phyloP scores from a whole-genome alignment of 495 filamentous ascomycete species.

The Xylaria curta region DNA sequence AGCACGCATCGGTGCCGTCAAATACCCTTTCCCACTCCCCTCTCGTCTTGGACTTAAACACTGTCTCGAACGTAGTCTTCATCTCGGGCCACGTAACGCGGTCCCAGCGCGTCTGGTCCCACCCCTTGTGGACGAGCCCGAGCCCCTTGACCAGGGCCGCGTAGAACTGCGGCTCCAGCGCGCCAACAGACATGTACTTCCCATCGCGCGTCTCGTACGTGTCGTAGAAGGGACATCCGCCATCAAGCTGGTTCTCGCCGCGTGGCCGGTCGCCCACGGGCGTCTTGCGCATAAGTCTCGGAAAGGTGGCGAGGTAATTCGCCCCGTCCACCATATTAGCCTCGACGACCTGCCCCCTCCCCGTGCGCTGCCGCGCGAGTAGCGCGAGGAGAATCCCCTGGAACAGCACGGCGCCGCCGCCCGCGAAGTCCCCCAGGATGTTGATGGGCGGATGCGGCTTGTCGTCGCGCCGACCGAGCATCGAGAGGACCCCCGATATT shows the following conservation, averaged over 20 bases:
- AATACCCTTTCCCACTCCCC: constrained; percentile 85
- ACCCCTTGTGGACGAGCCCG: constrained; percentile 55
- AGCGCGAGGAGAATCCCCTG: constrained; percentile 70
- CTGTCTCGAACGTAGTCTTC: constrained; percentile 61
- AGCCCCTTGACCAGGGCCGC: constrained; percentile 68
- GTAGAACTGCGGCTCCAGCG: constrained; percentile 88
- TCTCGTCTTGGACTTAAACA: constrained; percentile 76
- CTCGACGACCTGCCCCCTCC: constrained; percentile 86
- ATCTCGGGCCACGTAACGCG: constrained; percentile 69
- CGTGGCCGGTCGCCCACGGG: constrained; percentile 65
- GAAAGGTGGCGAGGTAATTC: constrained; percentile 77
- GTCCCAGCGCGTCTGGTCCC: constrained; percentile 63
- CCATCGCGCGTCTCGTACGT: constrained; percentile 86
- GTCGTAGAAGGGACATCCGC: constrained; percentile 86
- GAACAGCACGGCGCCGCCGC: constrained; percentile 83
- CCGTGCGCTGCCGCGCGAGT: constrained; percentile 60
- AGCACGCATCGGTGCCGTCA: constrained; percentile 89
- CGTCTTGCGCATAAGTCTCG: constrained; percentile 66
- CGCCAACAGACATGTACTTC: constrained; percentile 86
- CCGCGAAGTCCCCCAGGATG: constrained; percentile 88
- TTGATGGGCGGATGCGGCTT: constrained; percentile 83
- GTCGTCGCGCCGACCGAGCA: constrained; percentile 72
- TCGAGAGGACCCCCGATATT: constrained; percentile 76
- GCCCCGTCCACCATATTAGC: constrained; percentile 96
- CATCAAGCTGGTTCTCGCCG: constrained; percentile 81